Evolutionary conservation across 768 basidiomycete species (phyloP).

Genomic region (Psilocybe cyanescens): DNA sequence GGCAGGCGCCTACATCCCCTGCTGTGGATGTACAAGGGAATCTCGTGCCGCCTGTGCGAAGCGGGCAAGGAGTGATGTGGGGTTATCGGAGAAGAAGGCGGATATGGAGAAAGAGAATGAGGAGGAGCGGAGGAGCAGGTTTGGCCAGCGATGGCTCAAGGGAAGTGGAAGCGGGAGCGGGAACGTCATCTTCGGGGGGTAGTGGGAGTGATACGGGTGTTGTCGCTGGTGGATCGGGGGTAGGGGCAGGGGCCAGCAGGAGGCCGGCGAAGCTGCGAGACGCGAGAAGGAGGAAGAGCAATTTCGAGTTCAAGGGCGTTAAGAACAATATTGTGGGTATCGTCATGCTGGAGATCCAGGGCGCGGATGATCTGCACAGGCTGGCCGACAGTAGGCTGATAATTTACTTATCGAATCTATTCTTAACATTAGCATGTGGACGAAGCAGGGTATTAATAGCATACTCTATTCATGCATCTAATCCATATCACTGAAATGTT

Average conservation of each 20-base stretch:
- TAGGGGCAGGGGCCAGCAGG: not conserved
- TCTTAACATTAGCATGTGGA: not conserved
- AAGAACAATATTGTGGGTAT: slow-evolving; percentile 93
- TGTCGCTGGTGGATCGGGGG: not conserved
- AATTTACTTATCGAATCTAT: not conserved
- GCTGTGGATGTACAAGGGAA: slow-evolving; percentile 17
- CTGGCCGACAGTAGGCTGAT: slow-evolving; percentile 76
- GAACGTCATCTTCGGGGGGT: not conserved
- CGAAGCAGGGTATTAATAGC: not conserved
- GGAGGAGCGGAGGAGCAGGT: slow-evolving; percentile 26
- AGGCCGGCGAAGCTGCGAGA: not conserved
- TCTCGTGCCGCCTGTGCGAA: slow-evolving; percentile 3
- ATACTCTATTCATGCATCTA: not conserved
- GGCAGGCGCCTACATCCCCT: slow-evolving; percentile 17
- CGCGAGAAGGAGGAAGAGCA: slow-evolving; percentile 19
- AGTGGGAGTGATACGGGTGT: slow-evolving; percentile 15
- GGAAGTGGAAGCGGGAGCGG: not conserved
- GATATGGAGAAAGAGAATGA: not conserved
- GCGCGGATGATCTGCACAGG: slow-evolving; percentile 83
- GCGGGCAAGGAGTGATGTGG: no score
- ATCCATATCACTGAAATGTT: no score
- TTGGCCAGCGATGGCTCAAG: slow-evolving; percentile 31
- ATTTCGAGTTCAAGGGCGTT: slow-evolving; percentile 55
- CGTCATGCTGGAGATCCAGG: slow-evolving; percentile 90
- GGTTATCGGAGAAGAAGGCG: not conserved